Conservation (phyloP, 495 filamentous ascomycete genomes). For the Gamarada debralockiae region DNA sequence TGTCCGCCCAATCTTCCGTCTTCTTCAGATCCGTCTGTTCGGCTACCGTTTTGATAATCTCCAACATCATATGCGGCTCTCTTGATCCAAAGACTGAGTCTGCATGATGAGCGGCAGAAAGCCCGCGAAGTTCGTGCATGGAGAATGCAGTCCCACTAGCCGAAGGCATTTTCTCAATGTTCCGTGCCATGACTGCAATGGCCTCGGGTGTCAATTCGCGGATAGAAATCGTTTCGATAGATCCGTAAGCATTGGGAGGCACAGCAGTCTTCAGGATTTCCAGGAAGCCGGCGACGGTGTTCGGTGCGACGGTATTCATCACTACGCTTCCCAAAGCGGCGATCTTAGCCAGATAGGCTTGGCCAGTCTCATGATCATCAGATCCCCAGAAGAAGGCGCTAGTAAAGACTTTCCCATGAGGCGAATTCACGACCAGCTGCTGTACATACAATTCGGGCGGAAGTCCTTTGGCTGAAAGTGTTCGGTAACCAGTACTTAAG, state of each 20-base stretch:
- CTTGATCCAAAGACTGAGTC: constrained; percentile 31
- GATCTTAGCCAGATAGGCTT: constrained; percentile 29
- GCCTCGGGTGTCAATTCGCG: constrained; percentile 21
- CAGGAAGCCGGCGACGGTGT: constrained; percentile 24
- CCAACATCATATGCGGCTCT: constrained; percentile 36
- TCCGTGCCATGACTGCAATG: constrained; percentile 21
- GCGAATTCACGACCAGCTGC: constrained; percentile 26
- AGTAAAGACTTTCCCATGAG: constrained; percentile 22
- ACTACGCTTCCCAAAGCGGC: constrained; percentile 22
- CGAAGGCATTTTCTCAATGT: constrained; percentile 25
- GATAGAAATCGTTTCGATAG: constrained; percentile 24
- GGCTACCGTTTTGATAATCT: constrained; percentile 26
- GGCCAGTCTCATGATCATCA: constrained; percentile 25
- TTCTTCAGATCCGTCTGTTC: constrained; percentile 2
- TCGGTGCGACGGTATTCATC: constrained; percentile 29
- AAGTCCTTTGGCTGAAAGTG: constrained; percentile 19
- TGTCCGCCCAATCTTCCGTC: constrained; percentile 25
- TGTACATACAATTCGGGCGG: constrained; percentile 28
- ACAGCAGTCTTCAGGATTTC: constrained; percentile 15
- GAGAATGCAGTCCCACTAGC: constrained; percentile 24
- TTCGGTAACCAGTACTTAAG: constrained; percentile 25
- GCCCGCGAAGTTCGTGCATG: constrained; percentile 32
- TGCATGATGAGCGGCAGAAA: constrained; percentile 8
- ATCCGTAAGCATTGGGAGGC: constrained; percentile 22
- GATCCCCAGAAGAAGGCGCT: constrained; percentile 31